Base-by-base conservation (phyloP, 2,329 filamentous ascomycete species). In the Exophiala phaeomuriformis region DNA sequence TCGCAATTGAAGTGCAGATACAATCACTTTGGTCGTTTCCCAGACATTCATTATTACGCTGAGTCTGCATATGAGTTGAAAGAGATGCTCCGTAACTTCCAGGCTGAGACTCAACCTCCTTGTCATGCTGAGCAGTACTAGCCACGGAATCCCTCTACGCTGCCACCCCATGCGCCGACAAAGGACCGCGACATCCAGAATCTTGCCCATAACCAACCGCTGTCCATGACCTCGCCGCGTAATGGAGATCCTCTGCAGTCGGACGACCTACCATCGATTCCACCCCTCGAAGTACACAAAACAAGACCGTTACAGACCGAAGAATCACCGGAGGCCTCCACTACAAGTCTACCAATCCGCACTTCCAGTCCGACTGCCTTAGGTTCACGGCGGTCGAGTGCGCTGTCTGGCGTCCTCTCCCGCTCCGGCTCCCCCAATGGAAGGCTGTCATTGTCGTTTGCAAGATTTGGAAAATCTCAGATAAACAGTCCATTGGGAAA, bases 371-470 rank as follows among this genome's bases (percentile, higher is more conserved):
- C 66, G 75, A 83, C 67, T 69, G 83, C 62, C 77, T 86, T 71
- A 75, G 66, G 68, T 43, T 64, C 69, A 49, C 66, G 19, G 19
- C 19, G 69, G 28, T 67, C 83, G 44, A 81, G 83, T 12, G 84
- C 83, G 3, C 74, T 85, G 30, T 81, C 83, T n/a, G 82, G 83
- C 5, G 79, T 83, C 0, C 79, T 79, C 12, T 87, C 84, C 43
- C 78, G 85, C 57, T 81, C 85, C 35, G 79, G 79, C 61, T 88
- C 85, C 5, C 85, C 85, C 28, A 79, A 78, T 52, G 80, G 80
- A 41, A 76, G 79, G 52, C 74, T 78, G 28, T 78, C 79, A 9
- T 77, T 81, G 3, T 79, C 79, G n/a, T 75, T 71, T 31, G 63
- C 68, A 31, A 70, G 69, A 53, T 70, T 81, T 55, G 70, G 75